Conservation (phyloP, 495 filamentous ascomycete species). For the Astrocystis sublimbata region DNA sequence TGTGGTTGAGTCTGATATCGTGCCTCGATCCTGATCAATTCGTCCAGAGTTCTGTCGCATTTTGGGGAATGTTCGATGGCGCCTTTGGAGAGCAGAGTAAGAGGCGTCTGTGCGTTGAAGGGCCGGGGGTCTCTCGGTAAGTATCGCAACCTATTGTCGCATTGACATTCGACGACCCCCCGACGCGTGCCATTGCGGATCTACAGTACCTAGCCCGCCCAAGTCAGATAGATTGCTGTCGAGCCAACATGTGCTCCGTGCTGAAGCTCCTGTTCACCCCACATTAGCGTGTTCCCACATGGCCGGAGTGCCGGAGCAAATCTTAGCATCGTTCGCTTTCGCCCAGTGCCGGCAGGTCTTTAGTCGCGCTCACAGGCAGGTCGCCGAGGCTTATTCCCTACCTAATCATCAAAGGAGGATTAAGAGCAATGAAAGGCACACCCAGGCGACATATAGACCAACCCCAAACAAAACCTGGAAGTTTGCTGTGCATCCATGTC, state of each 20-base stretch:
- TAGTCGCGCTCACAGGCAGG: no score
- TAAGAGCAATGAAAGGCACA: not conserved
- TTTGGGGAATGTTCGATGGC: not conserved
- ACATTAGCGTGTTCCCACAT: conserved; percentile 7
- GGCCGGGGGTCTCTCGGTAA: not conserved
- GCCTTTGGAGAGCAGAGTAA: not conserved
- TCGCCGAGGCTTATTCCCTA: no score
- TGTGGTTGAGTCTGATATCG: not conserved
- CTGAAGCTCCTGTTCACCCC: conserved; percentile 10
- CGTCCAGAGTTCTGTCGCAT: not conserved
- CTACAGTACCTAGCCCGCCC: not conserved
- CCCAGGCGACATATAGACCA: no score
- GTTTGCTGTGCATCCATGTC: no score
- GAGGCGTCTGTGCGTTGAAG: not conserved
- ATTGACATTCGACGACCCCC: not conserved
- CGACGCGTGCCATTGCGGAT: conserved; percentile 10
- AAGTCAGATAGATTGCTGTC: conserved; percentile 14
- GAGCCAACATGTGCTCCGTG: conserved; percentile 13
- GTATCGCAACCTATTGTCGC: not conserved
- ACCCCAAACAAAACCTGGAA: no score
- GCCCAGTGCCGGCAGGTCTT: conserved; percentile 10
- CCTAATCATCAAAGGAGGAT: conserved; percentile 3
- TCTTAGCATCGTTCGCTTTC: no score
- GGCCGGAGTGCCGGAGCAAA: conserved; percentile 6
- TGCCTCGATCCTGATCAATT: not conserved